phyloP scores from a whole-genome alignment of 805 yeast genomes.

The Aciculoconidium aculeatum region DNA sequence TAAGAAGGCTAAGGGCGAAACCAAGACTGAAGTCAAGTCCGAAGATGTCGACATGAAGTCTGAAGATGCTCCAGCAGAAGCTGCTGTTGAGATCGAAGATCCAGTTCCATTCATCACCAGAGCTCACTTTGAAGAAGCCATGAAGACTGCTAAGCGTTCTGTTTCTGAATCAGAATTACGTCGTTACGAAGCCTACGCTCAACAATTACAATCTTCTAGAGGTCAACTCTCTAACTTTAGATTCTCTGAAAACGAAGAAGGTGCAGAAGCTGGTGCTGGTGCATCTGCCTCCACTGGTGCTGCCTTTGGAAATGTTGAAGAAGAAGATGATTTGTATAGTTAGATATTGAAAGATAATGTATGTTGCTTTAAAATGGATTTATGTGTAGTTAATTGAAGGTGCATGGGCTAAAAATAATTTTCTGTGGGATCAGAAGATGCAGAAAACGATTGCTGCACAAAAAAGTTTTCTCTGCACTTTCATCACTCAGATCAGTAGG shows the following conservation, averaged over 20 bases:
- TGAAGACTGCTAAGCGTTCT: conserved; percentile 98
- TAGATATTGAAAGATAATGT: too few relatives aligned
- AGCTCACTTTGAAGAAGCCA: conserved; percentile 96
- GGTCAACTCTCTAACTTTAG: conserved; percentile 90
- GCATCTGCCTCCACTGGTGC: conserved; percentile 22
- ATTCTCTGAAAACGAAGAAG: conserved; percentile 50
- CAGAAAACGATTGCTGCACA: too few relatives aligned
- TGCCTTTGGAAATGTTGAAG: conserved; percentile 46
- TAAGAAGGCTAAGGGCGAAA: conserved; percentile 35
- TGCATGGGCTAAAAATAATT: too few relatives aligned
- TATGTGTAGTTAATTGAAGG: too few relatives aligned
- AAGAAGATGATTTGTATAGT: conserved; percentile 26
- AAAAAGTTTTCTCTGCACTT: too few relatives aligned
- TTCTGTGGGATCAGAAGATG: too few relatives aligned
- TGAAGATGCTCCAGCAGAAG: conserved; percentile 27
- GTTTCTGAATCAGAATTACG: conserved; percentile 96
- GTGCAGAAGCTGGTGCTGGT: conserved; percentile 7
- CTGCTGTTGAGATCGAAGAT: conserved; percentile 71
- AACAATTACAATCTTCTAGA: conserved; percentile 92
- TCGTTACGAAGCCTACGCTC: conserved; percentile 97
- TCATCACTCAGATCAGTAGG: too few relatives aligned
- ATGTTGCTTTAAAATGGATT: too few relatives aligned
- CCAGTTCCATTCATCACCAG: conserved; percentile 94
- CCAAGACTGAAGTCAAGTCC: conserved; percentile 31
- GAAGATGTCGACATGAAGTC: conserved; percentile 50